These are phyloP conservation scores for Toxoplasma gondii DNA, from an alignment of 169 alveolate genomes.

Conservation along the genomic window DNA sequence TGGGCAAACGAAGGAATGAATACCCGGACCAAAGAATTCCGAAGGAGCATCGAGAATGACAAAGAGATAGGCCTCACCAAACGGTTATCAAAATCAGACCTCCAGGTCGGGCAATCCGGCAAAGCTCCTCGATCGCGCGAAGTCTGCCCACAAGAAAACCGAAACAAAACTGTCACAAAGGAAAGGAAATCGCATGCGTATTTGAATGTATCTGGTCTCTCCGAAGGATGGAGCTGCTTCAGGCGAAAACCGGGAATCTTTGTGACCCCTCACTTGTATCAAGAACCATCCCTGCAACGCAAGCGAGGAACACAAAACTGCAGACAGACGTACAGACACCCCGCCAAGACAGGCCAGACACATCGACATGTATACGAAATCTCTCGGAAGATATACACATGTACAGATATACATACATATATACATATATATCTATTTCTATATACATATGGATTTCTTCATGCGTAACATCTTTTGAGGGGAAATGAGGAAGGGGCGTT, in stretches of 20 bases:
- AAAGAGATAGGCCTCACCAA: conserved; percentile 86
- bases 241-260: neutral
- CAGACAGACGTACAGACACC: neutral
- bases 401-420: neutral
- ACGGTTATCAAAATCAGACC: conserved; percentile 89
- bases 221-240: neutral
- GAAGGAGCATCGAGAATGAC: too few relatives aligned
- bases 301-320: neutral
- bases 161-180: neutral
- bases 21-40: too few relatives aligned
- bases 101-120: conserved; percentile 84
- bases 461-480: too few relatives aligned
- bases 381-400: neutral
- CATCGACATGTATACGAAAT: too few relatives aligned
- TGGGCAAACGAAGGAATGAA: too few relatives aligned
- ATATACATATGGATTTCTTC: neutral
- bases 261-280: neutral
- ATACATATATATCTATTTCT: neutral
- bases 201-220: too few relatives aligned
- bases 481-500: too few relatives aligned
- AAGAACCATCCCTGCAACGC: neutral
- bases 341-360: too few relatives aligned
- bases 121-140: conserved; percentile 82
- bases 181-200: neutral
- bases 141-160: conserved; percentile 42